Evolutionary conservation across 2,329 filamentous ascomycete species (phyloP), one percentile per base, ranked within the genome.

Genomic region (Tricladium varicosporioides): DNA sequence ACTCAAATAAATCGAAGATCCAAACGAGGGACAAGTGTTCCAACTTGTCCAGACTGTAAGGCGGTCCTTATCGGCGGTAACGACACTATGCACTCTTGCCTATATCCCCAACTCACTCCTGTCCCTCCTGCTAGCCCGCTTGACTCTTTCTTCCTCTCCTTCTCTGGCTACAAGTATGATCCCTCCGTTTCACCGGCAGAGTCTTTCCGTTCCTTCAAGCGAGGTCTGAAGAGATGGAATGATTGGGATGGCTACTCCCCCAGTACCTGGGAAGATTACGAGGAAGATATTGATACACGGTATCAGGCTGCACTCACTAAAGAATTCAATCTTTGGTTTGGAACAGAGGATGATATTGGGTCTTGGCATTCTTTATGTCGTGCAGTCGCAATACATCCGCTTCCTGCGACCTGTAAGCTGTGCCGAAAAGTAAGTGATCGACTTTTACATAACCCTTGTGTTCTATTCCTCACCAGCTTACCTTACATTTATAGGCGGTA

Each of bases 351-450:
- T 42, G 50, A 57, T 45, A 53, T 57, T 8, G 19, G 13, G 5
- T 36, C 50, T 44, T 57, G 55, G 55, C 55, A 57, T 54, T 53
- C 45, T 47, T 33, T 57, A 40, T 57, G 50, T 42, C 55, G 50
- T 31, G 55, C 50, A 5, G 27, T 57, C 19, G 13, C 7, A 45
- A 54, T 57, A 13, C 50, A 49, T 7, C 45, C 55, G 31, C 50
- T 57, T 53, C 55, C 51, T 27, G 42, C 50, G 9, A 53, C 55
- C 13, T 40, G 46, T 15, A 32, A 18, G 16, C 7, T 48, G 54
- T 57, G 54, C 36, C 48, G 27, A 43, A n/a, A 48, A 43, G 54
- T 57, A 48, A 48, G 54, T 56, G 43, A 42, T 22, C 9, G 5
- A 11, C 8, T 48, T 48, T 31, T 36, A 11, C 2, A 19, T 27